phyloP scores from a whole-genome alignment of 106 monocot species.

The Acorus calamus region DNA sequence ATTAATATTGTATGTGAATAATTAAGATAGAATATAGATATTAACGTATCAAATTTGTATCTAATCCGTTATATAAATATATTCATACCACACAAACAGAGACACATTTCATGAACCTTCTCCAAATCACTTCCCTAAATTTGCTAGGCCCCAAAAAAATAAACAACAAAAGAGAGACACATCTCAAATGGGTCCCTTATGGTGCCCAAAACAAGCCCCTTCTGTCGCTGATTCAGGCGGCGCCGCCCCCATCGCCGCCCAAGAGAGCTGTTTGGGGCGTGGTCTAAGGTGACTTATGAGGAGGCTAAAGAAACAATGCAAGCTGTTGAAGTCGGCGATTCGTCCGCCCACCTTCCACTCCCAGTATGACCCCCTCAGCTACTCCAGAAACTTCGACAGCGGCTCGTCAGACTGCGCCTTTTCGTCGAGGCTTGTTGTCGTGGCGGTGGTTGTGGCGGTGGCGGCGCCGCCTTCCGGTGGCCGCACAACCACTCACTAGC shows the following conservation, averaged over 20 bases:
- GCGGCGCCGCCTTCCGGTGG: no score
- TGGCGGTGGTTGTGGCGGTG: no score
- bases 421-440: slow-evolving; percentile 13
- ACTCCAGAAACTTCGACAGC: slow-evolving; percentile 24
- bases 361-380: slow-evolving; percentile 31
- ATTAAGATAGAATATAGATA: no score
- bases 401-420: background rate
- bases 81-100: no score
- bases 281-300: slow-evolving; percentile 15
- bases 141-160: background rate
- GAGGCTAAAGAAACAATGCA: slow-evolving; percentile 32
- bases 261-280: background rate
- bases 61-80: no score
- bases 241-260: background rate
- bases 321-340: slow-evolving; percentile 9
- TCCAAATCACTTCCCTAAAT: no score
- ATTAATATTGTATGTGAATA: no score
- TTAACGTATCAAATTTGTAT: no score
- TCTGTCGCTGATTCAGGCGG: background rate
- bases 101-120: no score
- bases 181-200: slow-evolving; percentile 6
- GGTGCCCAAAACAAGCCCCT: slow-evolving; percentile 12
- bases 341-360: slow-evolving; percentile 5
- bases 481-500: no score
- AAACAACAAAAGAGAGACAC: background rate